Evolutionary conservation across 108 stramenopile genomes (phyloP).

Genomic region (Cyclostephanos invisitatus): DNA sequence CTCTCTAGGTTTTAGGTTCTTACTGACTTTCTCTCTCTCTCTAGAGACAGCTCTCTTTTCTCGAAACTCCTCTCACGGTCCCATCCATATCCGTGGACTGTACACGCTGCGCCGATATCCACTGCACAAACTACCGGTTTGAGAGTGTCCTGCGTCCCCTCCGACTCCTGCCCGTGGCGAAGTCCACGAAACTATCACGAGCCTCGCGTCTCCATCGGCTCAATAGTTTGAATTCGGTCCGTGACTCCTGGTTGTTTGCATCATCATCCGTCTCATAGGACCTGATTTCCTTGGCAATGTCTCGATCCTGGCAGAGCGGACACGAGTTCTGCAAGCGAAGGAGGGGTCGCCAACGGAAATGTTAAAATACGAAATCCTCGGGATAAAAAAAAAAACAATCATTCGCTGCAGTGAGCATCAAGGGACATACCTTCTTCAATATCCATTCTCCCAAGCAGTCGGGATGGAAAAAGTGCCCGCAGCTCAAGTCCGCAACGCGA

Average conservation of each 20-base stretch:
- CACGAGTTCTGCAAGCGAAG: slow-evolving; percentile 23
- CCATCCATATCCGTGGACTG: background rate
- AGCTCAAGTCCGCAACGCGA: slow-evolving; percentile 27
- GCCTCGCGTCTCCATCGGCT: background rate
- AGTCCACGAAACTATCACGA: background rate
- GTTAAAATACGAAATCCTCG: too few species aligned
- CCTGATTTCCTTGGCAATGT: slow-evolving; percentile 24
- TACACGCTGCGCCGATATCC: background rate
- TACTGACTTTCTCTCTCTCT: too few species aligned
- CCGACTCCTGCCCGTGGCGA: background rate
- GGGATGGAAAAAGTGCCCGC: slow-evolving; percentile 32
- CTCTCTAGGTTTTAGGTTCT: too few species aligned
- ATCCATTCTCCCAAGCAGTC: slow-evolving; percentile 38
- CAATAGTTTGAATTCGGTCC: background rate
- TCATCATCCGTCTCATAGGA: slow-evolving; percentile 19
- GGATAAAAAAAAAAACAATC: too few species aligned
- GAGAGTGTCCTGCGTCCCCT: background rate
- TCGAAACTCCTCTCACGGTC: background rate
- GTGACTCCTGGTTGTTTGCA: background rate
- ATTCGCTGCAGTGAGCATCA: too few species aligned
- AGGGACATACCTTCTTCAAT: slow-evolving; percentile 30
- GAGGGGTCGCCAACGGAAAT: too few species aligned
- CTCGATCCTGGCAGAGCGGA: slow-evolving; percentile 25
- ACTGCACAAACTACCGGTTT: background rate
- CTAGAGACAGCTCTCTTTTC: background rate